Conservation (phyloP, 1,284 basidiomycete genomes). For the Takashimella koratensis region DNA sequence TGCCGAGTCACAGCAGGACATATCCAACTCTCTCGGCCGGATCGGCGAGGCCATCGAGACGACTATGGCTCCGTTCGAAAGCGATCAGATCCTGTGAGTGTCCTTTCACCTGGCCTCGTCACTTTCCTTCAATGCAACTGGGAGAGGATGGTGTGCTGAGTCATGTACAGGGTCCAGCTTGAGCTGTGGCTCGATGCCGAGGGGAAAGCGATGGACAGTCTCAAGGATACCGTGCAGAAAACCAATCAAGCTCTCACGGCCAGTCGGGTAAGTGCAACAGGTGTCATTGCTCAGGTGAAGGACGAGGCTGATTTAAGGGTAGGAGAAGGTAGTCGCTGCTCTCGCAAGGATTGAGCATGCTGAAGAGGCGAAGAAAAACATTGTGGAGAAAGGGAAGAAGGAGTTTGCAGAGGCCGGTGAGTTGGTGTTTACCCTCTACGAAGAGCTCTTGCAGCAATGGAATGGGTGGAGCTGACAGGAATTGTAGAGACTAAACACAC, state of each 20-base stretch:
- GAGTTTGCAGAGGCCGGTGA: conserved; percentile 14
- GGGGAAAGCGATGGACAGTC: too few species aligned
- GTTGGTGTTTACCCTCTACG: not conserved
- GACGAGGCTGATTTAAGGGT: too few species aligned
- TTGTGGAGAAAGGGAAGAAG: conserved; percentile 8
- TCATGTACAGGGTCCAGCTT: too few species aligned
- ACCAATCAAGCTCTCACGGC: too few species aligned
- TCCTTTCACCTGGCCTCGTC: too few species aligned
- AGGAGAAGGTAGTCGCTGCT: too few species aligned
- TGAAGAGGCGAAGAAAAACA: not conserved
- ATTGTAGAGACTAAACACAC: conserved; percentile 2
- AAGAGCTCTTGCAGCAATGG: not conserved
- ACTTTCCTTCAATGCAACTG: too few species aligned
- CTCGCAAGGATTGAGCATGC: conserved; percentile 9
- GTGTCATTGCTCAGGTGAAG: too few species aligned
- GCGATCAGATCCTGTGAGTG: not conserved
- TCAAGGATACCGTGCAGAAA: too few species aligned
- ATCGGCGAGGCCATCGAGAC: not conserved
- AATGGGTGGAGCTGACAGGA: conserved; percentile 2
- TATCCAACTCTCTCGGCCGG: not conserved
- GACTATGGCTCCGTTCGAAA: not conserved
- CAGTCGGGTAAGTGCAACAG: too few species aligned
- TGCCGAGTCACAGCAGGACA: not conserved
- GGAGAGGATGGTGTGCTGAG: too few species aligned
- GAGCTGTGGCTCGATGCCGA: too few species aligned